phyloP scores from a whole-genome alignment of 78 protist species.

The Dictyostelium citrinum region DNA sequence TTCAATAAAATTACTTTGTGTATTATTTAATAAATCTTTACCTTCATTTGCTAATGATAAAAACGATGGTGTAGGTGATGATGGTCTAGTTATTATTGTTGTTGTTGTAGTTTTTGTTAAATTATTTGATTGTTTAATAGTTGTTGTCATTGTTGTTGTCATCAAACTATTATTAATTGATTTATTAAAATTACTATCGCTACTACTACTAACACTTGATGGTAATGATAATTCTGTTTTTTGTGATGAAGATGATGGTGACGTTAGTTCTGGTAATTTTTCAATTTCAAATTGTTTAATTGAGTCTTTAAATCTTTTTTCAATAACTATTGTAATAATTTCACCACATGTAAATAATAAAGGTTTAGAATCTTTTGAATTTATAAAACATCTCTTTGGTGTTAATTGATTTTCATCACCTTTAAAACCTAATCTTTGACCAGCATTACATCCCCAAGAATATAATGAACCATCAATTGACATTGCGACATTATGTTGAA shows the following conservation, averaged over 20 bases:
- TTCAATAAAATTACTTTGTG: background rate
- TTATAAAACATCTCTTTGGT: background rate
- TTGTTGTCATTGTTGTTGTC: background rate
- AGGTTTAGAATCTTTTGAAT: background rate
- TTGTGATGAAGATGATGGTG: background rate
- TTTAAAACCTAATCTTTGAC: constrained; percentile 7
- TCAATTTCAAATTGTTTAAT: background rate
- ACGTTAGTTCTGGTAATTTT: background rate
- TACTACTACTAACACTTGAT: background rate
- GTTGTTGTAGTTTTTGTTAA: background rate
- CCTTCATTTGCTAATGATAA: constrained; percentile 15
- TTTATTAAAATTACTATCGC: background rate
- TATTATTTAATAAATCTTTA: constrained; percentile 7
- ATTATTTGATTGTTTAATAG: background rate
- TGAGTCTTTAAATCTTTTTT: background rate
- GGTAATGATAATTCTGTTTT: background rate
- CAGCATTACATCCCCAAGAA: constrained; percentile 53
- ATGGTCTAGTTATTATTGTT: background rate
- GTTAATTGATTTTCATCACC: constrained; percentile 18
- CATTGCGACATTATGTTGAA: constrained; percentile 51
- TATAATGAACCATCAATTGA: background rate
- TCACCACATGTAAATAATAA: constrained; percentile 37
- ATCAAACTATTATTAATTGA: background rate
- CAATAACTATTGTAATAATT: constrained; percentile 16
- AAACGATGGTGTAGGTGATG: constrained; percentile 27